Evolutionary conservation across 352 stramenopile species (phyloP).

Genomic region (Globisporangium nunn): DNA sequence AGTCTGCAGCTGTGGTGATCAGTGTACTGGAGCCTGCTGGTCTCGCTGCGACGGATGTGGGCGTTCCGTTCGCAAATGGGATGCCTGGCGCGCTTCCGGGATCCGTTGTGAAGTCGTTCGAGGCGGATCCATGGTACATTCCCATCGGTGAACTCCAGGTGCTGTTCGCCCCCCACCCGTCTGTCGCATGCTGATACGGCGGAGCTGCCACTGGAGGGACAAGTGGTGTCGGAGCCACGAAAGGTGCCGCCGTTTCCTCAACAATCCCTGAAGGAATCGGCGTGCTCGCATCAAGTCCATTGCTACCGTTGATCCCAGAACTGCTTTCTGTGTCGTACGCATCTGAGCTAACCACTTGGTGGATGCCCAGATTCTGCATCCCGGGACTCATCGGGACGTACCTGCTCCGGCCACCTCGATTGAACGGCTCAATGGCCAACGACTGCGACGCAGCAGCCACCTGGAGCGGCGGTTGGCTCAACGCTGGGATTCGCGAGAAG

Average conservation of each 20-base stretch:
- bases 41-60: not conserved
- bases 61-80: no score
- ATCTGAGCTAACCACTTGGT: slow-evolving; percentile 9
- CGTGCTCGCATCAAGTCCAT: not conserved
- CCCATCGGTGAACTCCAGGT: not conserved
- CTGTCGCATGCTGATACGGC: not conserved
- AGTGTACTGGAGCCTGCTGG: slow-evolving; percentile 7
- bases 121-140: no score
- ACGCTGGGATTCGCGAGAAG: not conserved
- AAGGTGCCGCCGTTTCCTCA: not conserved
- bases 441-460: not conserved
- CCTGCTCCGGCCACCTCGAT: not conserved
- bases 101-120: slow-evolving; percentile 3
- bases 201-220: not conserved
- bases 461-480: not conserved
- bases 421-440: slow-evolving; percentile 10
- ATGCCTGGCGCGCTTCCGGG: not conserved
- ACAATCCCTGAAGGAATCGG: not conserved
- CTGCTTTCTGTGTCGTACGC: slow-evolving; percentile 8
- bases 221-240: not conserved
- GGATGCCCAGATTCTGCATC: slow-evolving; percentile 9
- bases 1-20: slow-evolving; percentile 17
- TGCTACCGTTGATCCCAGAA: not conserved
- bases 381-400: not conserved
- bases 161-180: not conserved